Conservation (phyloP, 2,329 filamentous ascomycete genomes). For the Microdochium trichocladiopsis region DNA sequence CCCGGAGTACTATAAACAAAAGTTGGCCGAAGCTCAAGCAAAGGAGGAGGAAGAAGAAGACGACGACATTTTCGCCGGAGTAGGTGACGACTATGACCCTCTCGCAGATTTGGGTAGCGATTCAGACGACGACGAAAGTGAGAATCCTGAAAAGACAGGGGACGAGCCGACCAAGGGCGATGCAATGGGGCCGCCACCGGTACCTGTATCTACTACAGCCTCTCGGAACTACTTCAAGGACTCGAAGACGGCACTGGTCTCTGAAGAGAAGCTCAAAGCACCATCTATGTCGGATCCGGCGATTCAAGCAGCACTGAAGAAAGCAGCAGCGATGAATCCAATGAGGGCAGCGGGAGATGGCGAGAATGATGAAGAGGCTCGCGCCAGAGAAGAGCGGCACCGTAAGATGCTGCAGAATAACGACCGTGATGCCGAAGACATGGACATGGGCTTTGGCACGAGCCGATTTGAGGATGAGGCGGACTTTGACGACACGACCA, state of each 20-base stretch:
- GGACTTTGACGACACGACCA: slow-evolving; percentile 58
- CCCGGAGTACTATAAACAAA: slow-evolving; percentile 49
- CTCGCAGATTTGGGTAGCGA: slow-evolving; percentile 47
- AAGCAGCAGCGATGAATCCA: slow-evolving; percentile 62
- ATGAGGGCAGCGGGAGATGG: slow-evolving; percentile 29
- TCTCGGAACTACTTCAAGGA: slow-evolving; percentile 57
- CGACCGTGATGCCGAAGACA: slow-evolving; percentile 78
- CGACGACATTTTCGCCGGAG: slow-evolving; percentile 59
- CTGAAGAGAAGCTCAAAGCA: slow-evolving; percentile 40
- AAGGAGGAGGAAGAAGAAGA: slow-evolving; percentile 46
- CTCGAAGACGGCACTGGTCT: slow-evolving; percentile 45
- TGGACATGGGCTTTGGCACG: slow-evolving; percentile 91
- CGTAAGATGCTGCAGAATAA: slow-evolving; percentile 67
- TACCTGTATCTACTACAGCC: slow-evolving; percentile 22
- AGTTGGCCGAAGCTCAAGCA: slow-evolving; percentile 19
- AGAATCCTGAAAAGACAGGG: slow-evolving; percentile 31
- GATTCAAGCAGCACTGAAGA: slow-evolving; percentile 77
- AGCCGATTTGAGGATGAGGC: slow-evolving; percentile 84
- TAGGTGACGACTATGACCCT: slow-evolving; percentile 61
- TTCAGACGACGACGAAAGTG: slow-evolving; percentile 29
- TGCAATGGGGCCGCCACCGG: slow-evolving; percentile 12
- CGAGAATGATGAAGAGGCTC: slow-evolving; percentile 33
- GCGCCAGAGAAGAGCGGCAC: slow-evolving; percentile 58
- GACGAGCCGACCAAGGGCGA: slow-evolving; percentile 20
- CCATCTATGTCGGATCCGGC: slow-evolving; percentile 65